phyloP scores from a whole-genome alignment of 176 grass and related monocot genomes.

The Avena eriantha region DNA sequence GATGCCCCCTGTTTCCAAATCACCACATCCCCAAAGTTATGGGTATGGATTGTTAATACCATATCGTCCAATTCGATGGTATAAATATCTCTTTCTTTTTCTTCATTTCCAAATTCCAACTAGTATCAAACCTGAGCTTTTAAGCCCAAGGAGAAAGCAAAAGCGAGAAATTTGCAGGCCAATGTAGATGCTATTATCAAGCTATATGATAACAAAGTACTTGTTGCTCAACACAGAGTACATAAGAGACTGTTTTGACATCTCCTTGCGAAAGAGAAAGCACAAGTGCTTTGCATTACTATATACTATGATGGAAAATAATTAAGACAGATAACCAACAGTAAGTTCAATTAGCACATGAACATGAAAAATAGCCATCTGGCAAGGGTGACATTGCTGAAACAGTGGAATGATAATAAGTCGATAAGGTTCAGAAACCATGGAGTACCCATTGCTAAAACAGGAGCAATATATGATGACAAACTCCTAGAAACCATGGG shows the following conservation, averaged over 20 bases:
- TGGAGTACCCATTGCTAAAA: not conserved
- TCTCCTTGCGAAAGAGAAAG: not conserved
- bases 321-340: not conserved
- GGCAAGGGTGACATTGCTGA: not conserved
- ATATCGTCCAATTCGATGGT: not conserved
- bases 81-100: not conserved
- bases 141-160: not conserved
- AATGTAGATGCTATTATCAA: not conserved
- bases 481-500: not conserved
- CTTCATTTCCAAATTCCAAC: not conserved
- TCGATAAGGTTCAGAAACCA: not conserved
- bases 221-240: not conserved
- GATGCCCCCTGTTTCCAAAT: not conserved
- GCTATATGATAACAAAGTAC: not conserved
- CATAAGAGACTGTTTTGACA: not conserved
- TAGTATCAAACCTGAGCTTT: not conserved
- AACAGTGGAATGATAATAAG: not conserved
- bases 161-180: not conserved
- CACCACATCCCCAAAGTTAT: not conserved
- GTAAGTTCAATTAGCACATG: not conserved
- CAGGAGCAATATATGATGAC: not conserved
- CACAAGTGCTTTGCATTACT: not conserved
- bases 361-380: not conserved
- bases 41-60: not conserved
- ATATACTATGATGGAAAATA: not conserved